Conservation (phyloP, 176 grass and related monocot species). For the Cenchrus fungigraminus region DNA sequence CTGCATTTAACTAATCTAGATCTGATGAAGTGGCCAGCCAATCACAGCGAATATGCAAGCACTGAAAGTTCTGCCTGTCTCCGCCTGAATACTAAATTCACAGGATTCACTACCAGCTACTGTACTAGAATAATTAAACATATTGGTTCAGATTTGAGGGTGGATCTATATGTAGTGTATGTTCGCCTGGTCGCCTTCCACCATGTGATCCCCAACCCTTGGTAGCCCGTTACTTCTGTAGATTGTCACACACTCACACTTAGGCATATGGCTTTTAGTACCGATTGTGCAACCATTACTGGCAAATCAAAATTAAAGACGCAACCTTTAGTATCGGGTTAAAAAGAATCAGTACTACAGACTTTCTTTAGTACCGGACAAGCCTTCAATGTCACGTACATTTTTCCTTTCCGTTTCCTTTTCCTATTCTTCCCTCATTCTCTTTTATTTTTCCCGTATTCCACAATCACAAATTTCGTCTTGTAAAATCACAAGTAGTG, state of each 20-base stretch:
- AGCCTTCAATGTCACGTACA: too few relatives aligned
- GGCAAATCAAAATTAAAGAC: too few relatives aligned
- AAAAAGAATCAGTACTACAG: too few relatives aligned
- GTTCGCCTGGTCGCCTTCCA: background rate
- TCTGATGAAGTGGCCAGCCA: slow-evolving; percentile 24
- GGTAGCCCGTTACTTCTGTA: background rate
- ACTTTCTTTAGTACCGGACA: too few relatives aligned
- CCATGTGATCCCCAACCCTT: background rate
- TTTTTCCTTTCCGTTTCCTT: too few relatives aligned
- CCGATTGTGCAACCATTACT: too few relatives aligned
- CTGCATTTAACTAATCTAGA: slow-evolving; percentile 19
- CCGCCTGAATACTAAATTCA: slow-evolving; percentile 27
- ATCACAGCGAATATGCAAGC: slow-evolving; percentile 32
- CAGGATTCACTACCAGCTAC: slow-evolving; percentile 24
- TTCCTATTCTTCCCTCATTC: too few relatives aligned
- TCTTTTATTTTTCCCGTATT: too few relatives aligned
- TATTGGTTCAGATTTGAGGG: background rate
- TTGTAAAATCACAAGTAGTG: too few relatives aligned
- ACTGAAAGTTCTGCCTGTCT: slow-evolving; percentile 27
- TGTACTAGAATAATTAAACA: slow-evolving; percentile 2
- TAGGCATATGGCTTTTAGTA: background rate
- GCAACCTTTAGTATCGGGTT: too few relatives aligned
- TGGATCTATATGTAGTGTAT: background rate
- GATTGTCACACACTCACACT: background rate
- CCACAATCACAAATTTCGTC: too few relatives aligned